phyloP scores from a whole-genome alignment of 768 basidiomycete genomes.

The Daedaleopsis sinensis region DNA sequence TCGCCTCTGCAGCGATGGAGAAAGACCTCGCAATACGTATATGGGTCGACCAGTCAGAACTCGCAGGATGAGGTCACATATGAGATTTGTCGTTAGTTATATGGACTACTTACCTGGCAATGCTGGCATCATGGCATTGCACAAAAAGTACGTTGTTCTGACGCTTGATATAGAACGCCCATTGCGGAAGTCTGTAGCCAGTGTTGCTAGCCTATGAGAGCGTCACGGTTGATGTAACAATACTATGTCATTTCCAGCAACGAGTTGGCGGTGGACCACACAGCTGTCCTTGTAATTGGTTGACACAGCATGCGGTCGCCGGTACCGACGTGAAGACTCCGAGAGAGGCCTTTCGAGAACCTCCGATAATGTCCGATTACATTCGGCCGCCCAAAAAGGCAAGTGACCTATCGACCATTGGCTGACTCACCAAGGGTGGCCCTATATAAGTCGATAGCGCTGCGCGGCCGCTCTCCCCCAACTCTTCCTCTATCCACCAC shows the following conservation, averaged over 20 bases:
- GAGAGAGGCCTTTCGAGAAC: constrained; percentile 13
- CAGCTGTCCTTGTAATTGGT: neutral
- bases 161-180: too few species aligned
- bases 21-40: constrained; percentile 84
- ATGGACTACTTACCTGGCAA: too few species aligned
- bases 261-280: neutral
- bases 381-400: constrained; percentile 12
- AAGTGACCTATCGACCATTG: neutral
- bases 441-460: constrained; percentile 20
- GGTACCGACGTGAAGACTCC: neutral
- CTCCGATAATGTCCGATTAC: constrained; percentile 15
- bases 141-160: too few species aligned
- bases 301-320: constrained; percentile 9
- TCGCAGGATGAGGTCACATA: neutral
- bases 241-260: too few species aligned
- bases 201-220: neutral
- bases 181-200: too few species aligned
- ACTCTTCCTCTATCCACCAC: neutral
- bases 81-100: neutral
- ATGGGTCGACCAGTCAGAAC: constrained; percentile 60
- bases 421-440: constrained; percentile 20
- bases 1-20: constrained; percentile 90
- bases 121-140: neutral
- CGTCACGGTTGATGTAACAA: too few species aligned
- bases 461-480: neutral